Conservation (phyloP, 192 early-diverging fungal genomes). For the Rhizophagus clarus region DNA sequence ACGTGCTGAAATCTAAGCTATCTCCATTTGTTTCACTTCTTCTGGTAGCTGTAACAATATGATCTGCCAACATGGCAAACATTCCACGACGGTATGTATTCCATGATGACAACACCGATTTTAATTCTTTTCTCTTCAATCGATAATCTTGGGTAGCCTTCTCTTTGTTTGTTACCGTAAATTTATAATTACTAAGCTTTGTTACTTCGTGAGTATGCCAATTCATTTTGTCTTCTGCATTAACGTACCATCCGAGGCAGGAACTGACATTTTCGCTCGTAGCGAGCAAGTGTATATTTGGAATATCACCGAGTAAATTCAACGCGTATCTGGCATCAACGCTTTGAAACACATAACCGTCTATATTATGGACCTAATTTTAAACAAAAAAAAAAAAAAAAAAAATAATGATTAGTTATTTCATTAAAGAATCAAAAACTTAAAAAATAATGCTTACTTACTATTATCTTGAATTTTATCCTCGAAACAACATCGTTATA, state of each 20-base stretch:
- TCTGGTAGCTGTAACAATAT: not conserved
- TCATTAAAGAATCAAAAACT: not conserved
- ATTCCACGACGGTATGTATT: not conserved
- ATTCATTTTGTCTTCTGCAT: not conserved
- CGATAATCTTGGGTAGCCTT: not conserved
- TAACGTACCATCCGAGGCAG: not conserved
- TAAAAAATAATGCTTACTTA: not conserved
- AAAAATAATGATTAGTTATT: not conserved
- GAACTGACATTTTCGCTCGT: not conserved
- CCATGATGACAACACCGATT: not conserved
- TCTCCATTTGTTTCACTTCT: not conserved
- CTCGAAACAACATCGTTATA: not conserved
- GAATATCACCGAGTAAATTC: not conserved
- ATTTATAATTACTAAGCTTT: not conserved
- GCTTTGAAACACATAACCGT: not conserved
- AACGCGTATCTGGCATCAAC: not conserved
- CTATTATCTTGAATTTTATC: not conserved
- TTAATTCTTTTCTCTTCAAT: not conserved
- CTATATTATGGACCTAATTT: not conserved
- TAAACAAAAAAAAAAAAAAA: not conserved
- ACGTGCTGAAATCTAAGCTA: not conserved
- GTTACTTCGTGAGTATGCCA: not conserved
- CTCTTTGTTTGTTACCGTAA: not conserved
- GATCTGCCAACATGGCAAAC: not conserved
- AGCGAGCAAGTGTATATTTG: not conserved